Evolutionary conservation across 768 basidiomycete species (phyloP).

Genomic region (Lentinula guzmanii): DNA sequence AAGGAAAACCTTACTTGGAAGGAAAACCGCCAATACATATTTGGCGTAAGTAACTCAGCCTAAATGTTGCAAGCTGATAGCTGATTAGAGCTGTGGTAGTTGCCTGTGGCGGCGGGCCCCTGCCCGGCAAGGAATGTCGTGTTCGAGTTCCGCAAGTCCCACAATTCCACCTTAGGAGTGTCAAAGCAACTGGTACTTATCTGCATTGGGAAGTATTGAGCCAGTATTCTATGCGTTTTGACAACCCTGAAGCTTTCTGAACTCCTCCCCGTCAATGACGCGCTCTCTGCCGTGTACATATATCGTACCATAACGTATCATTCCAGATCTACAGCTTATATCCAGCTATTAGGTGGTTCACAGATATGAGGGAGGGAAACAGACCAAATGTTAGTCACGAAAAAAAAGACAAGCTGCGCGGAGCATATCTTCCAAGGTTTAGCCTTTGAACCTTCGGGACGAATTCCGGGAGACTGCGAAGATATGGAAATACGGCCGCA

Average conservation of each 20-base stretch:
- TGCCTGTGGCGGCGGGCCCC: background rate
- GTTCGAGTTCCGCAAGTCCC: background rate
- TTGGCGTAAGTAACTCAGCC: background rate
- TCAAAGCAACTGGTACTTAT: background rate
- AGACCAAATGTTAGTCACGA: too few species aligned
- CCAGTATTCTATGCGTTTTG: background rate
- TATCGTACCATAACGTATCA: too few species aligned
- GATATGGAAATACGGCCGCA: too few species aligned
- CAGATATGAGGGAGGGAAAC: too few species aligned
- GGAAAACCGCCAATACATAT: background rate
- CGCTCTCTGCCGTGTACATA: too few species aligned
- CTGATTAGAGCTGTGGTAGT: background rate
- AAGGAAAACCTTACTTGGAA: too few species aligned
- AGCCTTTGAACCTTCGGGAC: too few species aligned
- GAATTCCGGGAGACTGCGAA: too few species aligned
- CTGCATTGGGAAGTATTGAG: background rate
- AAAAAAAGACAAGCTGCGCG: too few species aligned
- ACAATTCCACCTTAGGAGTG: background rate
- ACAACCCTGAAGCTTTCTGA: background rate
- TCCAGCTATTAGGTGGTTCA: too few species aligned
- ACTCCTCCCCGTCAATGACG: background rate
- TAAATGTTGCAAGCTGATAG: background rate
- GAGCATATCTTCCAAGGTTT: too few species aligned
- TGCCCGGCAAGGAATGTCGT: background rate
- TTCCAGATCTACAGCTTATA: too few species aligned